Percentiles rank a stretch among this genome's conserved stretches.
phyloP scores from a whole-genome alignment of 1,139 yeast species.

The Pneumocystis sp. region DNA sequence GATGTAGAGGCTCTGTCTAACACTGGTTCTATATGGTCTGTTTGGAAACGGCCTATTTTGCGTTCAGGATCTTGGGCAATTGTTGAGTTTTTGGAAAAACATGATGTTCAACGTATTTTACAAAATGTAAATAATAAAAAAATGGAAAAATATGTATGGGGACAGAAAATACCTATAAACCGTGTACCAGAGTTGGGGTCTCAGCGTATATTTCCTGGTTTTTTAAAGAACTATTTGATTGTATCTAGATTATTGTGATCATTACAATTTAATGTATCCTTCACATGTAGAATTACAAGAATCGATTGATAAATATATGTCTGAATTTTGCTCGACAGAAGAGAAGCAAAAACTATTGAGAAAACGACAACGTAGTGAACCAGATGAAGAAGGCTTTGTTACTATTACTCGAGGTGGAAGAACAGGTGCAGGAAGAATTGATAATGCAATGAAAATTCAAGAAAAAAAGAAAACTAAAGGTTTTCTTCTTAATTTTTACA shows the following conservation, averaged over 20 bases:
- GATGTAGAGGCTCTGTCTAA: neutral
- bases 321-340: conserved; percentile 59
- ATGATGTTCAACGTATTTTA: conserved; percentile 7
- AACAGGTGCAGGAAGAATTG: conserved; percentile 26
- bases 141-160: conserved; percentile 5
- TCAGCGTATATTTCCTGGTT: conserved; percentile 1
- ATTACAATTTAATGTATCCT: conserved; percentile 16
- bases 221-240: neutral
- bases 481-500: conserved; percentile 82
- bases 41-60: conserved; percentile 4
- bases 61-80: conserved; percentile 9
- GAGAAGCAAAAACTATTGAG: conserved; percentile 43
- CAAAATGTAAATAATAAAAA: neutral
- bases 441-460: conserved; percentile 19
- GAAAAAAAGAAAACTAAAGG: conserved; percentile 51
- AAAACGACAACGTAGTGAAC: conserved; percentile 24
- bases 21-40: neutral
- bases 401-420: conserved; percentile 21
- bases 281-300: conserved; percentile 35
- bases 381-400: conserved; percentile 20
- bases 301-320: conserved; percentile 44
- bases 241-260: conserved; percentile 2
- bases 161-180: neutral
- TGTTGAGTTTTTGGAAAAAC: conserved; percentile 6
- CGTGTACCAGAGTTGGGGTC: conserved; percentile 4